Evolutionary conservation across 441 rosid genomes (phyloP), one percentile per base, ranked within the genome.

Genomic region (Gossypium aridum): DNA sequence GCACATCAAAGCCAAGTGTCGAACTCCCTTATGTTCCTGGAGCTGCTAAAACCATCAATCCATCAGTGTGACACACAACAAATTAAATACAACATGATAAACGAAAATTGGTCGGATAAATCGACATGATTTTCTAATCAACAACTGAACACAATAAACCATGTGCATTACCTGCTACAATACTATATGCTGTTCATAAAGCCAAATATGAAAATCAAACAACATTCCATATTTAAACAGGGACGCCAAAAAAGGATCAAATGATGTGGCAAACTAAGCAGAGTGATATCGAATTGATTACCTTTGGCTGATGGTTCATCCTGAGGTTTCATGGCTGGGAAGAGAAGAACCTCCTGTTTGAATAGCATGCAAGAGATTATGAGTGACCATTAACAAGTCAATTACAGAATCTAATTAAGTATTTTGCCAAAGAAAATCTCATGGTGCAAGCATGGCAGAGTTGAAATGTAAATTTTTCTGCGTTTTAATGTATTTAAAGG

Each of bases 261-360:
- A 4, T 34, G 16, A 22, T 3, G 28, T 56, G 3, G 16, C 10
- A 45, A 23, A 20, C n/a, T 22, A 39, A 45, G 47, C 2, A 7
- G 28, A 20, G 43, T 9, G 7, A 43, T 19, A n/a, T 26, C 1
- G 5, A 51, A 71, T 19, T 26, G 17, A 49, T 49, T 85, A 90
- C 95, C 93, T 89, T 80, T 85, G 5, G 80, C 77, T 2, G 90
- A 63, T 43, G 87, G 84, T 16, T 91, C 92, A 7, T 90, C 97
- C 66, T 89, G 97, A 61, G 94, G 97, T 78, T 87, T 90, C 97
- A 92, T 90, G 25, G 90, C 86, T 14, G 91, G 90, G 79, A 87
- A 89, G 80, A 86, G 85, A 62, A 92, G 81, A 43, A 92, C 97
- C 83, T 93, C 97, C 97, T 91, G 87, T 75, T 49, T 68, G 26